Base-by-base conservation (phyloP, 495 filamentous ascomycete genomes). In the Penicillium paxilli region DNA sequence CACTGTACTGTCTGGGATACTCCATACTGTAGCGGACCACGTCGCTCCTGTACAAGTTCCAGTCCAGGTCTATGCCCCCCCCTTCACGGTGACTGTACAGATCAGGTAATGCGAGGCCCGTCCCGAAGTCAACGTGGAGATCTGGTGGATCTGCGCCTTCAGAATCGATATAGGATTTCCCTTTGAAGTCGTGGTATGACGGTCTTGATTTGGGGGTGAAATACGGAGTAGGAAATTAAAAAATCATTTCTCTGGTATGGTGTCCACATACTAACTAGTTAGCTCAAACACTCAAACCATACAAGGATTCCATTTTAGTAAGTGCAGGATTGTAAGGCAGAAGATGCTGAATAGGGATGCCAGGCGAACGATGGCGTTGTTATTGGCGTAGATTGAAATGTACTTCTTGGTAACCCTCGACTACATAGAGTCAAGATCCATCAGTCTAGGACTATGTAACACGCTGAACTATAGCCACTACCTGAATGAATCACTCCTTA, bases 31-130 rank as follows among this genome's bases (percentile, higher is more conserved):
- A n/a, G 44, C 42, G 52, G 32, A 24, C 12, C 17, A 9, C 25
- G 44, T 47, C 25, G 40, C 33, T 30, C 35, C 22, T 32, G 44
- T 16, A n/a, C n/a, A n/a, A n/a, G n/a, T n/a, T n/a, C n/a, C n/a
- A n/a, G n/a, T n/a, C n/a, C n/a, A n/a, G n/a, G n/a, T n/a, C n/a
- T n/a, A n/a, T n/a, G n/a, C n/a, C n/a, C n/a, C n/a, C n/a, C n/a
- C n/a, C n/a, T n/a, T n/a, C 8, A 19, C n/a, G n/a, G 41, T 56
- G 51, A 55, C 51, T 58, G 54, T 59, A 48, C 32, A 40, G 24
- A 57, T 55, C 57, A 52, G 51, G 56, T 62, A 62, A 58, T 53
- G 22, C 12, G 37, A 65, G 62, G 52, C 49, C 62, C 59, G 52
- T 56, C 55, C 62, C 59, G 55, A 65, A 46, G 46, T 20, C 28